phyloP scores from a whole-genome alignment of 2,329 filamentous ascomycete species.

The Fusarium goolgardi region DNA sequence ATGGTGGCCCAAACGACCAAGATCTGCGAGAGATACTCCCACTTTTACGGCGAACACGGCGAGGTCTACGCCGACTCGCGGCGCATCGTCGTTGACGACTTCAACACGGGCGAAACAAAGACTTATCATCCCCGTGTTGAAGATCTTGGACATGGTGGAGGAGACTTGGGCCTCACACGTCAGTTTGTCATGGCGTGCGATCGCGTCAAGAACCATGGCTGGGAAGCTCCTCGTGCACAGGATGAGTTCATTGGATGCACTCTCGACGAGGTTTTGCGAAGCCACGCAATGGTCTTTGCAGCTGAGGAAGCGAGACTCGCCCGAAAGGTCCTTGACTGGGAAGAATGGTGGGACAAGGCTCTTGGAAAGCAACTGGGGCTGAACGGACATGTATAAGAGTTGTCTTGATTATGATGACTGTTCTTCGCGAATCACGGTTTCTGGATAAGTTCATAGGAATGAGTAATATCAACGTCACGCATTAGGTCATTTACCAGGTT shows the following conservation, averaged over 20 bases:
- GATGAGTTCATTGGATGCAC: constrained; percentile 80
- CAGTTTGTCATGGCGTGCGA: constrained; percentile 88
- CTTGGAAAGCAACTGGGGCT: constrained; percentile 43
- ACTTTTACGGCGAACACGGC: constrained; percentile 86
- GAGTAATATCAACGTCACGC: neutral
- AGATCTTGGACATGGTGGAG: constrained; percentile 56
- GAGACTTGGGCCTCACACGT: constrained; percentile 70
- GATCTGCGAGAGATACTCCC: constrained; percentile 85
- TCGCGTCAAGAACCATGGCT: constrained; percentile 77
- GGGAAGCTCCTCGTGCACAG: constrained; percentile 78
- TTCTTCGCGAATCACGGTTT: neutral
- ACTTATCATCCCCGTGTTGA: constrained; percentile 50
- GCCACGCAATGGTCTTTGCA: constrained; percentile 93
- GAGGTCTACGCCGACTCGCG: constrained; percentile 88
- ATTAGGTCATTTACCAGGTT: neutral
- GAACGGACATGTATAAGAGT: neutral
- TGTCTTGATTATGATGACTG: neutral
- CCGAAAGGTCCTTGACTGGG: constrained; percentile 79
- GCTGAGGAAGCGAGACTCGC: constrained; percentile 85
- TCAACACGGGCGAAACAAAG: constrained; percentile 51
- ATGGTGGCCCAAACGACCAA: constrained; percentile 93
- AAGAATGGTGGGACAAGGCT: constrained; percentile 74
- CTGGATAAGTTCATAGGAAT: neutral
- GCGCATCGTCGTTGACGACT: constrained; percentile 78
- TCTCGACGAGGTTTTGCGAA: constrained; percentile 86